Base-by-base conservation (phyloP, 768 basidiomycete species). In the Lactarius tabidus region DNA sequence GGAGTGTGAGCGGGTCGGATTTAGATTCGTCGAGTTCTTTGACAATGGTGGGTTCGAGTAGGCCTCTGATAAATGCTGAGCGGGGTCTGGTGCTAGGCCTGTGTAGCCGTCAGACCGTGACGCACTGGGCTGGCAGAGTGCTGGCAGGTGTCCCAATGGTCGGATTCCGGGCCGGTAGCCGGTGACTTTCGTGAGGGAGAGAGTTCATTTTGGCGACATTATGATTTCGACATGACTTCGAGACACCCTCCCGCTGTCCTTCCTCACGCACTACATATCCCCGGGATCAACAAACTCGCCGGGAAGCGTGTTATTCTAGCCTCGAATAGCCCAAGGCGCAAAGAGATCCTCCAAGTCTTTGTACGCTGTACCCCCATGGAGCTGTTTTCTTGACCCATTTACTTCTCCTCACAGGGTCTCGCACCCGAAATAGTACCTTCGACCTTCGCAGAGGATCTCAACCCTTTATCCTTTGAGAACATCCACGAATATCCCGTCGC, bases 301-400 rank as follows among this genome's bases (percentile, higher is more conserved):
- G 86, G 84, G 26, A 95, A 93, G 73, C 82, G 91, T 3, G 83
- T 98, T 55, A 77, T 97, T 2, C 80, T 98, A 1, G 95, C 95
- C 1, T 96, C 94, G 6, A 87, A 85, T 63, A 95, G 92, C 70
- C 91, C 93, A 1, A 82, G 95, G 69, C 80, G 95, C 71, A 86
- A 84, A 72, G 93, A 94, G 61, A 93, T 96, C 65, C 82, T 98
- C 26, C 81, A 79, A 60, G 87, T 82, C 7, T 84, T 90, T 71
- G 93, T 95, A 75, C 72, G 89, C 82, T 8, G 41, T 29, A 45
- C 59, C 54, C 43, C 35, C 35, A 55, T 18, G 38, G 26, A 41
- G 17, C 9, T 26, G 18, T 26, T 23, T 23, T 53, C 0, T 53
- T 60, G 51, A 54, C 12, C 15, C 6, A 15, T 39, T 28, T 54